Percentiles rank a stretch among this genome's conserved stretches.
These are phyloP conservation scores for Carallia pectinifolia DNA, from an alignment of 345 rosid species.

Conservation along the genomic window DNA sequence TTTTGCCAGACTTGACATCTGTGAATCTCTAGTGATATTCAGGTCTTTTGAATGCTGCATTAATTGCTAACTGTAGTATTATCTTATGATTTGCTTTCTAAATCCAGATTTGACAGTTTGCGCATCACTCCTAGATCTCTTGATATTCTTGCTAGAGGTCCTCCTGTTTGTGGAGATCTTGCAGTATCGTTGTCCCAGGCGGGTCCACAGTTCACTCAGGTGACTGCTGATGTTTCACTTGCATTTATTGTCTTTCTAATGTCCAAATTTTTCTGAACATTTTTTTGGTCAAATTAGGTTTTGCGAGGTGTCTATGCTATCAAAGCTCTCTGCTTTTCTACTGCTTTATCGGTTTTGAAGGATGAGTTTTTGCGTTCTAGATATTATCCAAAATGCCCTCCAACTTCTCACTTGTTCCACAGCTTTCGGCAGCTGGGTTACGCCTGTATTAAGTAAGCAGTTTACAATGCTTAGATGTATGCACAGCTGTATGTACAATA, in stretches of 20 bases:
- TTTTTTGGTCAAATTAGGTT: slow-evolving; percentile 47
- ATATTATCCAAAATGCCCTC: slow-evolving; percentile 97
- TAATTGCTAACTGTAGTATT: slow-evolving; percentile 8
- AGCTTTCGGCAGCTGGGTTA: slow-evolving; percentile 93
- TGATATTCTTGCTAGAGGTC: slow-evolving; percentile 80
- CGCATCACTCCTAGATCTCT: slow-evolving; percentile 94
- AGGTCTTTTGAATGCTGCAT: slow-evolving; percentile 14
- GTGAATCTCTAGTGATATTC: slow-evolving; percentile 6
- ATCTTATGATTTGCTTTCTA: slow-evolving; percentile 26
- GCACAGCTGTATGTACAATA: background rate
- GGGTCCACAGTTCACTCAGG: slow-evolving; percentile 99
- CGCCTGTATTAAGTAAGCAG: slow-evolving; percentile 84
- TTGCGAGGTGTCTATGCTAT: slow-evolving; percentile 82
- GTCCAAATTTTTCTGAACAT: slow-evolving; percentile 26
- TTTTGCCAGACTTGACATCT: background rate
- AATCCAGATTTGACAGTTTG: slow-evolving; percentile 87
- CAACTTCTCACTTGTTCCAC: slow-evolving; percentile 88
- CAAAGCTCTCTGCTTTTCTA: slow-evolving; percentile 89
- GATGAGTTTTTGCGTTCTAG: slow-evolving; percentile 97
- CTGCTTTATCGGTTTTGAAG: slow-evolving; percentile 85
- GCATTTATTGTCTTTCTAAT: background rate
- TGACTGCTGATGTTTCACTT: slow-evolving; percentile 28
- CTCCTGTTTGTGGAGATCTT: slow-evolving; percentile 96
- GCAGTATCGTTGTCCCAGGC: slow-evolving; percentile 95
- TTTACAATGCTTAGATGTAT: background rate